Conservation (phyloP, 23 red algal genomes). For the Chondrus crispus region DNA sequence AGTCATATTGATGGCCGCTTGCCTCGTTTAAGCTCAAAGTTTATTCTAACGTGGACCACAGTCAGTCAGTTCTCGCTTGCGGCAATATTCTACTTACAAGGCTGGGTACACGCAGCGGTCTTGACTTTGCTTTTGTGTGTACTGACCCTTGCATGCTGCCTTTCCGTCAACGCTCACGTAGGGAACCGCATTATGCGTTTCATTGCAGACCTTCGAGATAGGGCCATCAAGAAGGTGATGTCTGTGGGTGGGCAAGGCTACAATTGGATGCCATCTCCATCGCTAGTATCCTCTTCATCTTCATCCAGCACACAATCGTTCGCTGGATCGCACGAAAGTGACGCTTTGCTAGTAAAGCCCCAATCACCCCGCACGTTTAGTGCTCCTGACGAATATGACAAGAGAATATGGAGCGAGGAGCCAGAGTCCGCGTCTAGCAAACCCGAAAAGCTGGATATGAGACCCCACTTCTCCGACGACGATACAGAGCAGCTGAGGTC, state of each 20-base stretch:
- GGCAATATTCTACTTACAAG: conserved; percentile 69
- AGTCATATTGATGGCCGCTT: conserved; percentile 79
- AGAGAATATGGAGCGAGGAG: not conserved
- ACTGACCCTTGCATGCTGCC: conserved; percentile 24
- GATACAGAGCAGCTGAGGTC: too few relatives aligned
- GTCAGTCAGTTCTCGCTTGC: conserved; percentile 63
- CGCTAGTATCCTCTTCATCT: not conserved
- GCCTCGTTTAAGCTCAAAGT: conserved; percentile 61
- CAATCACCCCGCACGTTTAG: not conserved
- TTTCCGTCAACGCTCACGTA: conserved; percentile 23
- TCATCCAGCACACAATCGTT: not conserved
- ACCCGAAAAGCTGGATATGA: not conserved
- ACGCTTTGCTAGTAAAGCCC: not conserved
- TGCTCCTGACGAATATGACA: not conserved
- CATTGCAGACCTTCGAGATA: conserved; percentile 51
- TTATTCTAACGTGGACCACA: conserved; percentile 70
- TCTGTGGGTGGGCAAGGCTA: not conserved
- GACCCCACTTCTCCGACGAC: not conserved
- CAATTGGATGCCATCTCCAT: not conserved
- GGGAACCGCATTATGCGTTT: conserved; percentile 51
- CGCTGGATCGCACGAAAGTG: not conserved
- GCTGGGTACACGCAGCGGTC: conserved; percentile 39
- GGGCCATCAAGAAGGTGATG: conserved; percentile 4
- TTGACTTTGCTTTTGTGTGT: conserved; percentile 37
- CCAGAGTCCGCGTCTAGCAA: not conserved